Evolutionary conservation across 768 basidiomycete species (phyloP).

Genomic region (Trametes cingulata): DNA sequence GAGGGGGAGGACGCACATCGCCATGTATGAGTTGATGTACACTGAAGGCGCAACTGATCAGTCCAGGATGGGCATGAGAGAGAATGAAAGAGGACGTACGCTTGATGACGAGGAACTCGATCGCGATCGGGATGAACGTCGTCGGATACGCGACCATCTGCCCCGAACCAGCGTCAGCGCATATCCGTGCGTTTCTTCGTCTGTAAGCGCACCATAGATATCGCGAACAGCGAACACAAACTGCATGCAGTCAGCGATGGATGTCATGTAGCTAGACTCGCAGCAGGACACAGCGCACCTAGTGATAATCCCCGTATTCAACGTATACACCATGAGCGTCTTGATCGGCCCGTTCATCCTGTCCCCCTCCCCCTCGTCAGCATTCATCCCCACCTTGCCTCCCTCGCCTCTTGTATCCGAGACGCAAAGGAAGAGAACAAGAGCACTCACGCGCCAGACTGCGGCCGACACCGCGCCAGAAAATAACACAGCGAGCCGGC

Average conservation of each 20-base stretch:
- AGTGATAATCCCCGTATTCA: constrained; percentile 24
- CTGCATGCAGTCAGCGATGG: not conserved
- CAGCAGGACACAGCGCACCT: constrained; percentile 1
- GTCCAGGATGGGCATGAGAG: not conserved
- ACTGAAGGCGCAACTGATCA: not conserved
- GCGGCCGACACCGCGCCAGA: constrained; percentile 18
- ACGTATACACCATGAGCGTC: constrained; percentile 22
- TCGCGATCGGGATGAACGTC: constrained; percentile 20
- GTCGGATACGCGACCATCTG: constrained; percentile 23
- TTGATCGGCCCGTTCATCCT: constrained; percentile 20
- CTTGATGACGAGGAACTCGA: constrained; percentile 24
- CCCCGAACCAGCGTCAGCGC: not conserved
- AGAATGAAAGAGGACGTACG: constrained; percentile 6
- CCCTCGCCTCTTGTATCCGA: not conserved
- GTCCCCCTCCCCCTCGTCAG: not conserved
- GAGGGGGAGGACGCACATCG: constrained; percentile 13
- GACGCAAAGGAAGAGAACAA: not conserved
- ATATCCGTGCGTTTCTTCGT: not conserved
- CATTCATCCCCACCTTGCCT: too few relatives aligned
- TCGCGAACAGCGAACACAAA: constrained; percentile 19
- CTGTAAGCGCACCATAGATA: constrained; percentile 11
- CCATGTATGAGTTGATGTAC: constrained; percentile 27
- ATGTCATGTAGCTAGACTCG: not conserved
- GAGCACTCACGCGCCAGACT: constrained; percentile 7
- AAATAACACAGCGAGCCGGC: constrained; percentile 24